Base-by-base conservation (phyloP, 2,329 filamentous ascomycete genomes). In the Rutstroemia sp. region DNA sequence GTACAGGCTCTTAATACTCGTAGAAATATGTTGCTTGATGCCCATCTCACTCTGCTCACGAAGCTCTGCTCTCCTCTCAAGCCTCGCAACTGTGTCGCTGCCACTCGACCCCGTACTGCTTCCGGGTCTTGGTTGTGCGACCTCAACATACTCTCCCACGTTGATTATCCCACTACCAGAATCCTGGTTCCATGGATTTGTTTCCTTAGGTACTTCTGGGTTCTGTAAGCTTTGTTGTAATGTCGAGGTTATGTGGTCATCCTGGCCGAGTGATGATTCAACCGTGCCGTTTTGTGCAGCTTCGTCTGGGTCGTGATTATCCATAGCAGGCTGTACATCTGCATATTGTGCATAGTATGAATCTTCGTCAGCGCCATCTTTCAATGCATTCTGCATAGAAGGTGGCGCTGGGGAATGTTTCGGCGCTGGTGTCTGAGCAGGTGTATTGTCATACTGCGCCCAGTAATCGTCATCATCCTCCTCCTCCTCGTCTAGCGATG, bases 381-480 rank as follows among this genome's bases (percentile, higher is more conserved):
- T 25, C 51, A 49, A 23, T 27, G 7, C 25, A 16, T 25, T 48
- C 19, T 53, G 48, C 25, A 46, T 48, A n/a, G 49, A 12, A 12
- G 36, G 39, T 19, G 86, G 85, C 12, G 80, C 84, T 3, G 86
- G 84, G 4, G 84, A 86, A 23, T 75, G 76, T 65, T 85, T 82
- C 21, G 75, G 71, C 6, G 78, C 82, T 1, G 85, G 84, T 9
- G 84, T 88, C 46, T 78, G 76, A 2, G 79, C 78, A 1, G 87
- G 86, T 4, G 86, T 89, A 25, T 81, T 80, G 68, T 89, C 87
- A 69, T 92, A 92, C 59, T 83, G 80, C 34, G 82, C 86, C 88
- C 88, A 92, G 70, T 92, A 92, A 63, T 84, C 85, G 61, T 89
- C 87, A 59, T 90, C 86, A 34, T 88, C 86, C 21, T 87, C 85